Evolutionary conservation across 2,329 filamentous ascomycete species (phyloP).

Genomic region (Chalara sp.): DNA sequence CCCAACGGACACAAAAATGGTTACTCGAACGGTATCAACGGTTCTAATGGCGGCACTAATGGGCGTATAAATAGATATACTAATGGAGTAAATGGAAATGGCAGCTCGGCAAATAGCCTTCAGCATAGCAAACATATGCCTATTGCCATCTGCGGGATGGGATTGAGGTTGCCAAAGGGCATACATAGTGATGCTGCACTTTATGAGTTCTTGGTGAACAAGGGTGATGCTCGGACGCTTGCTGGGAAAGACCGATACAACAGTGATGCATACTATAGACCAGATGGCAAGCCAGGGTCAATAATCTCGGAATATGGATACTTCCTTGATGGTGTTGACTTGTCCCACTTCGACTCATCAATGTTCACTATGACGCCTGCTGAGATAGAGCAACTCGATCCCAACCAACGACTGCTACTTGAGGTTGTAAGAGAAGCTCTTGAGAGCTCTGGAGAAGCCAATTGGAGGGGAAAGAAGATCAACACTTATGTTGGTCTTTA

Average conservation of each 20-base stretch:
- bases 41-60: too few species aligned
- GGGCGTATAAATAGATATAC: too few species aligned
- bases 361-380: constrained; percentile 25
- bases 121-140: background rate
- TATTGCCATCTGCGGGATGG: constrained; percentile 11
- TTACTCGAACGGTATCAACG: too few species aligned
- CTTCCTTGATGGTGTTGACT: background rate
- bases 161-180: constrained; percentile 26
- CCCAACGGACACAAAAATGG: too few species aligned
- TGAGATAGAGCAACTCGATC: constrained; percentile 20
- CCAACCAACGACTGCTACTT: constrained; percentile 18
- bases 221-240: constrained; percentile 1
- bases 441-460: constrained; percentile 15
- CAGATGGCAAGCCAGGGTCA: background rate
- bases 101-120: too few species aligned
- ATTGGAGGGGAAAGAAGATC: constrained; percentile 14
- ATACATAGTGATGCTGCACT: background rate
- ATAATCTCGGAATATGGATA: background rate
- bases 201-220: constrained; percentile 7
- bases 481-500: constrained; percentile 15
- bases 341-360: background rate
- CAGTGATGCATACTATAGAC: constrained; percentile 8
- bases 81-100: too few species aligned
- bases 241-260: constrained; percentile 7
- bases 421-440: constrained; percentile 21